Percentiles rank a stretch among this genome's conserved stretches.
Evolutionary conservation across 176 grass and related monocot species (phyloP).

Genomic region (Aegilops speltoides): DNA sequence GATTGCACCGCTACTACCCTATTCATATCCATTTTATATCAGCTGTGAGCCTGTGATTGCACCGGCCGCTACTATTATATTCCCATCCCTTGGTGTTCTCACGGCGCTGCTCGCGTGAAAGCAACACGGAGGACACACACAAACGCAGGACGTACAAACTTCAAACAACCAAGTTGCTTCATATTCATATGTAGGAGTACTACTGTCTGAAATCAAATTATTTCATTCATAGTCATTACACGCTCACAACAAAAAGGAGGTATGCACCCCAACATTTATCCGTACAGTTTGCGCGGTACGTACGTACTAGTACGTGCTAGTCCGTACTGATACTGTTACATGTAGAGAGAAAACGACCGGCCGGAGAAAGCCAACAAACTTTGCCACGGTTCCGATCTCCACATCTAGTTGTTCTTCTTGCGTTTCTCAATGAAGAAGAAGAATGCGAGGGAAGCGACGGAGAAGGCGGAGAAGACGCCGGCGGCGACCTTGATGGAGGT

Average conservation of each 20-base stretch:
- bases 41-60: not conserved
- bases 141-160: too few species aligned
- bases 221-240: not conserved
- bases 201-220: not conserved
- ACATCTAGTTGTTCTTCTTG: slow-evolving; percentile 61
- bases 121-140: too few species aligned
- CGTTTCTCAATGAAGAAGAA: slow-evolving; percentile 76
- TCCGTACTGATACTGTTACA: not conserved
- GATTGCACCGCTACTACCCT: not conserved
- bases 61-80: not conserved
- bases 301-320: not conserved
- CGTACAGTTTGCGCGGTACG: not conserved
- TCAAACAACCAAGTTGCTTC: not conserved
- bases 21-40: not conserved
- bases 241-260: not conserved
- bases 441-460: slow-evolving; percentile 54
- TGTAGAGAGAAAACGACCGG: not conserved
- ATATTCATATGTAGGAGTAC: not conserved
- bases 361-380: not conserved
- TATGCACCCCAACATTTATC: not conserved
- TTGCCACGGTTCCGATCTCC: not conserved
- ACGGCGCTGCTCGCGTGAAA: too few species aligned
- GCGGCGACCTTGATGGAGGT: slow-evolving; percentile 63
- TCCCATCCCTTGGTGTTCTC: not conserved
- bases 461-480: slow-evolving; percentile 85